Base-by-base conservation (phyloP, 1,139 yeast genomes). In the Pneumocystis oryctolagi region DNA sequence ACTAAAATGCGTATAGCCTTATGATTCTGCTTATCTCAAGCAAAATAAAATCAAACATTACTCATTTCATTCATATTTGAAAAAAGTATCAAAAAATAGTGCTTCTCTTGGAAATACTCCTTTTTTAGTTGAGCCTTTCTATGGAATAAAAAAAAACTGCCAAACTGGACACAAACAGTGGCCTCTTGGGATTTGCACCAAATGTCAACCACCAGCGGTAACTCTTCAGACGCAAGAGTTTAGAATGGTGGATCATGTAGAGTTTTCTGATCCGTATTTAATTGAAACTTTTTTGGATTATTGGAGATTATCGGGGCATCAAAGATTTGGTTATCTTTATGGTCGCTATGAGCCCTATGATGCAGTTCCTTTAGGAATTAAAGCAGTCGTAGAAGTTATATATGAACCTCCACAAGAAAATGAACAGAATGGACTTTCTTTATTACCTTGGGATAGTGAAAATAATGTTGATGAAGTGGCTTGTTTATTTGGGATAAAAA, bases 221-320 rank as follows among this genome's bases (percentile, higher is more conserved):
- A 89, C 97, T 0, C 78, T 94, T 66, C 95, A 87, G 72, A 90
- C 85, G 72, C 98, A 94, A 73, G 79, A 80, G 60, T 94, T 87
- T 73, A 81, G 99, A 70, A 88, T 92, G 96, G 96, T 94, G 28
- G 99, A 94, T 73, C 97, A 94, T 75, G 94, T 92, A 37, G 97
- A 92, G 73, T 87, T 90, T 73, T 84, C 89, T 25, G 83, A 82
- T 66, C 82, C 89, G 60, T 77, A 78, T 3, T 80, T 89, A 42
- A 81, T 94, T 64, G 88, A 92, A 72, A 78, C 80, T 56, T 92
- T 94, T 73, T 87, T 94, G 65, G 94, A 92, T 68, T 77, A 87
- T 18, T 92, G 99, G 99, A 83, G 99, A 74, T 77, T 78, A 65
- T 82, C 94, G 0, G 97, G 97, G 0, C 77, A 82, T 20, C 99